Base-by-base conservation (phyloP, 208 protist species). In the Angomonas ambiguus region DNA sequence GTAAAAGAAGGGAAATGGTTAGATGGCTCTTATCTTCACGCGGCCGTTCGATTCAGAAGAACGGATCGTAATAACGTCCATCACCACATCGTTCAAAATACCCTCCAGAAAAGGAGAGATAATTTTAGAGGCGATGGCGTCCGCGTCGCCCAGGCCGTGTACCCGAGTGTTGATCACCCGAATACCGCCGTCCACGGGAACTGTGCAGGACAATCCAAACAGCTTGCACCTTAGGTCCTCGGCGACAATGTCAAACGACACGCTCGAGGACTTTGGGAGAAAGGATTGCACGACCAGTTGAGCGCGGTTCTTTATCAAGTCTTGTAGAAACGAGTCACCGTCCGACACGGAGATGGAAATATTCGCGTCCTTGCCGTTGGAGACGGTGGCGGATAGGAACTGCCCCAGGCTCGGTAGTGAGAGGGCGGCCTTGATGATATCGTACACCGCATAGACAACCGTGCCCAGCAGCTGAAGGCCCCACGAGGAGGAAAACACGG, bases 51-150 rank as follows among this genome's bases (percentile, higher is more conserved):
- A 24, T 18, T 31, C 34, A 10, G 56, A 38, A 8, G 30, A 25
- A 16, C 32, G 24, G 6, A 61, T 20, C 56, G 56, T 41, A 6
- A 61, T 61, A 8, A 61, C 34, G 30, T 32, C 56, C 28, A 41
- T 61, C 28, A 61, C 56, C 3, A 41, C 34, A 31, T 41, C 30
- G 31, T 61, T 61, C 56, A 61, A 31, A 41, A 61, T 61, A n/a
- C 34, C 56, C 30, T 41, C 56, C 24, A 41, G 18, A 41, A 61
- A 31, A 1, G 56, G 56, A 18, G 30, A 38, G 2, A 61, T 2
- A 8, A 61, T 2, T 31, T 41, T 61, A 31, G 56, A 45, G 28
- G 34, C 28, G 30, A 61, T 61, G 28, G 28, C 56, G 30, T 61
- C 56, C 28, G 56, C 56, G 24, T 61, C 56, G 27, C 56, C 56